Conservation (phyloP, 768 basidiomycete genomes). For the Lenzites betulinus region DNA sequence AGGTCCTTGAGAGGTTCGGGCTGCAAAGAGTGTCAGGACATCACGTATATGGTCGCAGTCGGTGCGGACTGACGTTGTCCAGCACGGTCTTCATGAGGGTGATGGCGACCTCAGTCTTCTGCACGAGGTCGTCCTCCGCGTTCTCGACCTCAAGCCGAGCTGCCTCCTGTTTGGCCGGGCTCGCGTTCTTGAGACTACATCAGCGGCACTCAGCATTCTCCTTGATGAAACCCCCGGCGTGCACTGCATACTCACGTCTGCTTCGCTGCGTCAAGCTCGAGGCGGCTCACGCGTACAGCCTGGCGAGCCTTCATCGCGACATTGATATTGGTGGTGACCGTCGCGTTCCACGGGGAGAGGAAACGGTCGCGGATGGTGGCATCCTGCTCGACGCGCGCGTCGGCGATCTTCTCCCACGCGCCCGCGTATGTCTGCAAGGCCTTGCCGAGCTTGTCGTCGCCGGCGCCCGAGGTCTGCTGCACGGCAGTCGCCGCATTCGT, state of each 20-base stretch:
- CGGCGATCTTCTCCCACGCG: slow-evolving; percentile 83
- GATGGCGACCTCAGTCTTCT: slow-evolving; percentile 97
- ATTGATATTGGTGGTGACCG: slow-evolving; percentile 77
- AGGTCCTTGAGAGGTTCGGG: slow-evolving; percentile 96
- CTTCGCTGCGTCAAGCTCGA: slow-evolving; percentile 91
- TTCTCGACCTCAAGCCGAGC: slow-evolving; percentile 91
- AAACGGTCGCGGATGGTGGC: slow-evolving; percentile 64
- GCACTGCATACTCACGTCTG: slow-evolving; percentile 60
- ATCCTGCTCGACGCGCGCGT: slow-evolving; percentile 82
- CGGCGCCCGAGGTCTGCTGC: slow-evolving; percentile 44
- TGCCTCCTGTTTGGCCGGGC: slow-evolving; percentile 82
- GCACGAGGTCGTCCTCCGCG: slow-evolving; percentile 93
- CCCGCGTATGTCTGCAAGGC: slow-evolving; percentile 77
- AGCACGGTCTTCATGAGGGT: slow-evolving; percentile 97
- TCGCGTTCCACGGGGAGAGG: slow-evolving; percentile 85
- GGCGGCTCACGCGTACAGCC: slow-evolving; percentile 73
- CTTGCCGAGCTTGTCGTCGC: slow-evolving; percentile 69
- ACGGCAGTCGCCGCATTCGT: slow-evolving; percentile 55
- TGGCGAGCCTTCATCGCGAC: slow-evolving; percentile 93
- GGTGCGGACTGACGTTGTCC: slow-evolving; percentile 75
- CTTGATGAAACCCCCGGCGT: neutral
- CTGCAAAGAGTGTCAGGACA: slow-evolving; percentile 40
- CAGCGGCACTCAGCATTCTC: neutral
- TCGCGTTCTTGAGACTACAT: slow-evolving; percentile 74
- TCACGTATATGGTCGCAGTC: neutral